phyloP scores from a whole-genome alignment of 805 yeast genomes.

The Lipomyces japonicus region DNA sequence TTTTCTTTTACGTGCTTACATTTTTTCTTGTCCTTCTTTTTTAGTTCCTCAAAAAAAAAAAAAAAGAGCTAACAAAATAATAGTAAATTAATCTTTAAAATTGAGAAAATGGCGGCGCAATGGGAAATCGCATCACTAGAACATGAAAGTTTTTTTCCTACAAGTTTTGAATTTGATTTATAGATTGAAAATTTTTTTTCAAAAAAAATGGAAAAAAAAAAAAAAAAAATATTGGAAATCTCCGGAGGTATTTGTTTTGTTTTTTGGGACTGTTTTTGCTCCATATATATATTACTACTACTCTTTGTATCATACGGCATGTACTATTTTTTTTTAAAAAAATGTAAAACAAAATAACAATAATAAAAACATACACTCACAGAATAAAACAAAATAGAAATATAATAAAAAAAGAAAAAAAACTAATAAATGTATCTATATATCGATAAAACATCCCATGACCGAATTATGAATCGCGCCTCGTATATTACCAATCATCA shows the following conservation, averaged over 20 bases:
- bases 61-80: neutral
- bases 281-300: neutral
- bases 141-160: neutral
- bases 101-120: neutral
- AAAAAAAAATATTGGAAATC: neutral
- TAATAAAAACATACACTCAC: too few relatives aligned
- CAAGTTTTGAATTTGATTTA: neutral
- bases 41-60: neutral
- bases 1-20: neutral
- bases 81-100: neutral
- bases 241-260: neutral
- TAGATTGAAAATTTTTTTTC: neutral
- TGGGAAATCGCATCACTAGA: neutral
- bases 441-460: slow-evolving; percentile 1
- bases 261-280: neutral
- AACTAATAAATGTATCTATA: neutral
- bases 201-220: neutral
- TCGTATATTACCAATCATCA: slow-evolving; percentile 31
- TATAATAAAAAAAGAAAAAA: neutral
- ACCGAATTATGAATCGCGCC: slow-evolving; percentile 3
- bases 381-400: neutral
- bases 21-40: neutral
- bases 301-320: too few relatives aligned
- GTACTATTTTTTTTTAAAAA: too few relatives aligned
- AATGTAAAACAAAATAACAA: too few relatives aligned